A percentile compares a stretch with the other conserved stretches of the same genome.
phyloP scores from a whole-genome alignment of 257 asterid genomes.

The Penstemon newberryi region DNA sequence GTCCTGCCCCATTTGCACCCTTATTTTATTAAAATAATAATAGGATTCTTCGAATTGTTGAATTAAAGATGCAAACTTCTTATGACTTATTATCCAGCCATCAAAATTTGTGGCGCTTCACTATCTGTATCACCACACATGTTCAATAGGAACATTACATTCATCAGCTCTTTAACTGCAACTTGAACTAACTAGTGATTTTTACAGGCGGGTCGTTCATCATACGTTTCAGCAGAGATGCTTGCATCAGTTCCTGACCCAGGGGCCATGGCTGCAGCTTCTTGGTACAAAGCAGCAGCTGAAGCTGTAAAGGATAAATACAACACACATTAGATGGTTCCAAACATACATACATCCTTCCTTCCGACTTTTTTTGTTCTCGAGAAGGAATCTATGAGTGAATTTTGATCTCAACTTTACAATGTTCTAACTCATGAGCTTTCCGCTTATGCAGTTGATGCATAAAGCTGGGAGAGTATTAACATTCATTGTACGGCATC shows the following conservation, averaged over 20 bases:
- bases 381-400: constrained; percentile 39
- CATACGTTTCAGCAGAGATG: constrained; percentile 70
- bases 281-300: constrained; percentile 87
- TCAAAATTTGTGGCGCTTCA: neutral
- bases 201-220: constrained; percentile 94
- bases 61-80: neutral
- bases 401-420: constrained; percentile 23
- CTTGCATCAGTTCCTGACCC: constrained; percentile 89
- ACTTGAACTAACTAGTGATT: neutral
- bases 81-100: neutral
- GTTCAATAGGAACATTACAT: neutral
- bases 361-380: constrained; percentile 41
- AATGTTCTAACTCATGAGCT: constrained; percentile 29
- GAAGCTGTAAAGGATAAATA: constrained; percentile 53
- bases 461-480: constrained; percentile 54
- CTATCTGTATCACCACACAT: neutral
- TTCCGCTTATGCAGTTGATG: constrained; percentile 60
- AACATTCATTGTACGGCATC: constrained; percentile 8
- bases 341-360: constrained; percentile 25
- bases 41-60: neutral
- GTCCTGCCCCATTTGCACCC: too few species aligned
- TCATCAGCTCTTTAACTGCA: neutral
- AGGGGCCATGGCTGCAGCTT: constrained; percentile 95
- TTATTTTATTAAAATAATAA: too few species aligned
- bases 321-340: constrained; percentile 10